Percentiles rank a stretch among this genome's conserved stretches.
These are phyloP conservation scores for Pseudogymnoascus sp. DNA, from an alignment of 2,329 filamentous ascomycete genomes.

Conservation along the genomic window DNA sequence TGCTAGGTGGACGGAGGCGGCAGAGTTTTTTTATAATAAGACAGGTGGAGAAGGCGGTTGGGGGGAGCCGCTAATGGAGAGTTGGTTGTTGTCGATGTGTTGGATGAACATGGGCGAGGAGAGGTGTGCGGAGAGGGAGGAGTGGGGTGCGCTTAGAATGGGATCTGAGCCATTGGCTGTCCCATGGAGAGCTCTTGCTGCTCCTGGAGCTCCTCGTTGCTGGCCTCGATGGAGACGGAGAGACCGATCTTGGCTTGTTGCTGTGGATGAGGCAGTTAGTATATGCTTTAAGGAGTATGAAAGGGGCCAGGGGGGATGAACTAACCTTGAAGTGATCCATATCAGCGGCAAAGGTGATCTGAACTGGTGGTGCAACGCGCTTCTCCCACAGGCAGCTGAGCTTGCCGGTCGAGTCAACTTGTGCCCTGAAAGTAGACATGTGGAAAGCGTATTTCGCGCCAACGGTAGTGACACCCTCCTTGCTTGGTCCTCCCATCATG, in stretches of 20 bases:
- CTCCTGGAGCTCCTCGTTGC: conserved; percentile 78
- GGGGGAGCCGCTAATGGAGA: background rate
- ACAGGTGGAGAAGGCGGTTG: conserved; percentile 3
- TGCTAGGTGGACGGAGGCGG: background rate
- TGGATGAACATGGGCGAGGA: conserved; percentile 2
- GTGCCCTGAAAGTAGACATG: conserved; percentile 88
- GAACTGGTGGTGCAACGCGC: conserved; percentile 85
- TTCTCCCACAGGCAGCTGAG: conserved; percentile 90
- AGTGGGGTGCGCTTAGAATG: conserved; percentile 46
- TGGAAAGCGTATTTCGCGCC: conserved; percentile 98
- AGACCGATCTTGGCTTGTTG: conserved; percentile 93
- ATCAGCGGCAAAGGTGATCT: conserved; percentile 91
- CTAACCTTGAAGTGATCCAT: conserved; percentile 93
- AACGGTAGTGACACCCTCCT: conserved; percentile 84
- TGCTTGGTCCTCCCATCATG: conserved; percentile 69
- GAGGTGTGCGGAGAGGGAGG: background rate
- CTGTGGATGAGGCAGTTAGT: conserved; percentile 42
- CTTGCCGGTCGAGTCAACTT: conserved; percentile 92
- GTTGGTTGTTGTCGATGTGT: conserved; percentile 6
- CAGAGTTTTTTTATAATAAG: background rate
- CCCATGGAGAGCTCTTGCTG: conserved; percentile 59
- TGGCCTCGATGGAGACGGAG: conserved; percentile 83
- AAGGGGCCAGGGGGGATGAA: conserved; percentile 19
- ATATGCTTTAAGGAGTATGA: background rate
- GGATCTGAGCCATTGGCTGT: conserved; percentile 44